Evolutionary conservation across 306 rosid species (phyloP).

Genomic region (Lathyrus tuberosus): DNA sequence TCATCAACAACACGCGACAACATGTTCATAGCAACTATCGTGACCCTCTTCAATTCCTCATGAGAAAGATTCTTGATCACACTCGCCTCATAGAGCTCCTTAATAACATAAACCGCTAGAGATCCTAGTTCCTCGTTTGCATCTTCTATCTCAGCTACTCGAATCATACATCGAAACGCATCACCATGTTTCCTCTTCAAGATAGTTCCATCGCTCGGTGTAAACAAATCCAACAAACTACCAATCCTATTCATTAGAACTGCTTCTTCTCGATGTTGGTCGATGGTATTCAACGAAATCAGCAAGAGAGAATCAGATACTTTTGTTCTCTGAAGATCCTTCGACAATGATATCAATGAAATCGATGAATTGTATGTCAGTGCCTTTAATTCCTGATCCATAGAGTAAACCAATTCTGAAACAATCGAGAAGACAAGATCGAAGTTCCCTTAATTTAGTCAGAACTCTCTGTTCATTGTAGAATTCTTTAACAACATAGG

Average conservation of each 20-base stretch:
- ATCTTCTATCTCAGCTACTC: neutral
- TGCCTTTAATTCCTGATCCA: neutral
- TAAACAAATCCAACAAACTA: neutral
- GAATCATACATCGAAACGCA: conserved; percentile 31
- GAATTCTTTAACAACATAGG: neutral
- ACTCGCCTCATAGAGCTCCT: neutral
- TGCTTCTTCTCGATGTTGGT: neutral
- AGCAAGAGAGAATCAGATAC: neutral
- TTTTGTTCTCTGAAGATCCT: neutral
- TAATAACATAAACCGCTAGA: neutral
- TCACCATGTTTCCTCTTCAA: neutral
- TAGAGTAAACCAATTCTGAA: neutral
- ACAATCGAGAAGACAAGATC: neutral
- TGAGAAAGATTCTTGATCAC: neutral
- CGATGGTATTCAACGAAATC: neutral
- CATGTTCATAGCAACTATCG: conserved; percentile 22
- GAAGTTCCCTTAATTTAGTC: neutral
- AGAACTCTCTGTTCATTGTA: neutral
- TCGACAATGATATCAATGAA: neutral
- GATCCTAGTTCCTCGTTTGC: neutral
- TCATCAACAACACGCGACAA: conserved; percentile 2
- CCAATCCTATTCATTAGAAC: neutral
- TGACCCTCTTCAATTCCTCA: neutral
- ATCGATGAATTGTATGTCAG: neutral
- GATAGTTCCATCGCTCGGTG: neutral